These are phyloP conservation scores for Miscanthus lutarioriparius DNA, from an alignment of 176 grass and related monocot species.

Conservation along the genomic window DNA sequence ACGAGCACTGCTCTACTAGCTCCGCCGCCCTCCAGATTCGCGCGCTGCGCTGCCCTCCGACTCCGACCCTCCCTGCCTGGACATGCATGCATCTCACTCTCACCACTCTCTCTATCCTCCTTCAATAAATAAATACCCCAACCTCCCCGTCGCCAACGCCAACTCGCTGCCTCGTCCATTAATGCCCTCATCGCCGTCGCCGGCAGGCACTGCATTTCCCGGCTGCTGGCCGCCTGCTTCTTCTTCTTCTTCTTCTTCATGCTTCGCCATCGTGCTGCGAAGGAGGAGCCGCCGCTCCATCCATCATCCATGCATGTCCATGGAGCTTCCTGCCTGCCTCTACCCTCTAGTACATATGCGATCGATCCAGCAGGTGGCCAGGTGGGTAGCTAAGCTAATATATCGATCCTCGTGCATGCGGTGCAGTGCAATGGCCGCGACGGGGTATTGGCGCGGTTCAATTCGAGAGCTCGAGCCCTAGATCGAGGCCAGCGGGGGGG, in stretches of 20 bases:
- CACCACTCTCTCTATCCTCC: neutral
- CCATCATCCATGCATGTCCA: neutral
- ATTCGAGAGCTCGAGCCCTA: conserved; percentile 48
- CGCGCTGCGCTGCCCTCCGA: too few relatives aligned
- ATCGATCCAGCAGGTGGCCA: too few relatives aligned
- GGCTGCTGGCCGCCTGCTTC: neutral
- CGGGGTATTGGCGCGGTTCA: conserved; percentile 69
- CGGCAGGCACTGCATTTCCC: neutral
- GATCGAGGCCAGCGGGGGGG: conserved; percentile 1
- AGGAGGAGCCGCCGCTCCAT: neutral
- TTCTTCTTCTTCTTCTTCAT: neutral
- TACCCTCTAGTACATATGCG: neutral
- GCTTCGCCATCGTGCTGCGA: neutral
- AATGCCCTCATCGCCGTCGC: neutral
- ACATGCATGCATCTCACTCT: too few relatives aligned
- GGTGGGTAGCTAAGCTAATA: neutral
- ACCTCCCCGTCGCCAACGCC: neutral
- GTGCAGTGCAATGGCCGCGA: neutral
- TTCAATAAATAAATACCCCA: conserved; percentile 55
- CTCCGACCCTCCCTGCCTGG: too few relatives aligned
- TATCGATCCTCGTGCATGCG: neutral
- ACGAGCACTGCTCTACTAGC: too few relatives aligned
- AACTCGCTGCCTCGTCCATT: conserved; percentile 30
- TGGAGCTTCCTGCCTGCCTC: too few relatives aligned
- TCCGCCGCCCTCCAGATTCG: too few relatives aligned